Conservation (phyloP, 768 basidiomycete species). For the Mycena pura region DNA sequence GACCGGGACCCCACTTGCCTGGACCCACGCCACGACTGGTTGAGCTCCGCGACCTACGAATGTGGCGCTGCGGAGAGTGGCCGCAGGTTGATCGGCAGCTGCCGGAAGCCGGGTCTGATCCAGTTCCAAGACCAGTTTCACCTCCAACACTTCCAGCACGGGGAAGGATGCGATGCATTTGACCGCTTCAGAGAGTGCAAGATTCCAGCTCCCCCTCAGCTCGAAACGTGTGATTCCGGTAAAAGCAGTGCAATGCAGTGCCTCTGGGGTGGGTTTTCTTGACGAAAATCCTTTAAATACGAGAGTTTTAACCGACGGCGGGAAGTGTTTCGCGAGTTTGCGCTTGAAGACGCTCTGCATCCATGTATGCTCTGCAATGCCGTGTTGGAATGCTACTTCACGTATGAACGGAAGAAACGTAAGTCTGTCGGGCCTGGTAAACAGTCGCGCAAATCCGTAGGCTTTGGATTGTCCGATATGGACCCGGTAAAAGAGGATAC, state of each 20-base stretch:
- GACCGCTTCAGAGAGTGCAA: neutral
- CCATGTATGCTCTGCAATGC: neutral
- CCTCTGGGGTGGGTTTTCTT: neutral
- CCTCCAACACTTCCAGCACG: neutral
- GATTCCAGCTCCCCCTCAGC: neutral
- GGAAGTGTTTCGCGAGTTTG: neutral
- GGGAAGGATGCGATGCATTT: neutral
- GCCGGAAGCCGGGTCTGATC: neutral
- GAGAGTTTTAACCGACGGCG: neutral
- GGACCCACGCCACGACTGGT: neutral
- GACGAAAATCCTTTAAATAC: neutral
- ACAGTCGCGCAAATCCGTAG: neutral
- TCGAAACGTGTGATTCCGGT: neutral
- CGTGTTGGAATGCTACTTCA: neutral
- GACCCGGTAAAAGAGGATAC: constrained; percentile 1
- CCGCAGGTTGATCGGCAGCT: neutral
- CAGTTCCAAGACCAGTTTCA: neutral
- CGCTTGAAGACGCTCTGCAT: neutral
- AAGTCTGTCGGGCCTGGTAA: neutral
- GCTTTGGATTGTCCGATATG: neutral
- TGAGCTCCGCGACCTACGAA: neutral
- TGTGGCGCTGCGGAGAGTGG: neutral
- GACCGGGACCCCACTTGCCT: neutral
- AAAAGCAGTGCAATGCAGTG: neutral
- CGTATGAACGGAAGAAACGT: constrained; percentile 6